These are phyloP conservation scores for Athelia psychrophila DNA, from an alignment of 1,284 basidiomycete genomes.

Conservation along the genomic window DNA sequence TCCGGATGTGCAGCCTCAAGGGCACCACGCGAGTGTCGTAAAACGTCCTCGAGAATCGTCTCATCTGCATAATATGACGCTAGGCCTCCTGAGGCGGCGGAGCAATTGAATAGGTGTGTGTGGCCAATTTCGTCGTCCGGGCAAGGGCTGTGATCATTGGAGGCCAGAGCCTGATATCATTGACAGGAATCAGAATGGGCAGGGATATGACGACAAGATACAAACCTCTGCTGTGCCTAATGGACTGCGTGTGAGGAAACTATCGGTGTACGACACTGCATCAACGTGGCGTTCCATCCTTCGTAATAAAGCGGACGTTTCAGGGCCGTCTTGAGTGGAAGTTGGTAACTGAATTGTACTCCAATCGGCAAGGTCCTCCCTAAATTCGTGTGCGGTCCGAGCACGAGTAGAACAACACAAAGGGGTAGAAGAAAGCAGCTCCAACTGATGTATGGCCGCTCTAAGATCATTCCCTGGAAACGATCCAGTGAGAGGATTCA, in stretches of 20 bases:
- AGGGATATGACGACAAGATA: constrained; percentile 2
- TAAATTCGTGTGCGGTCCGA: constrained; percentile 17
- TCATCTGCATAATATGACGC: constrained; percentile 34
- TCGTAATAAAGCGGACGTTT: constrained; percentile 12
- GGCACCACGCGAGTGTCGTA: constrained; percentile 42
- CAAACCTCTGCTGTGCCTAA: constrained; percentile 44
- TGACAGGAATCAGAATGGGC: constrained; percentile 8
- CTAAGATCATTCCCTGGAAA: constrained; percentile 52
- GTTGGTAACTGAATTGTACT: background rate
- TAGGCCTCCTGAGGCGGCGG: constrained; percentile 24
- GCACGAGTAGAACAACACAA: background rate
- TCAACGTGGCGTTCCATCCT: constrained; percentile 35
- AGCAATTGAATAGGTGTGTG: constrained; percentile 39
- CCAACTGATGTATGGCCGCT: constrained; percentile 53
- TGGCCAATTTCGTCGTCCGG: constrained; percentile 63
- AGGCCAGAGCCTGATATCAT: constrained; percentile 30
- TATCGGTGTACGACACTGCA: constrained; percentile 53
- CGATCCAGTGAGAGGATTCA: constrained; percentile 35
- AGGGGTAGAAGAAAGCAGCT: constrained; percentile 42
- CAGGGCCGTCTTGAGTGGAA: constrained; percentile 5
- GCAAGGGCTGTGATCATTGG: constrained; percentile 30
- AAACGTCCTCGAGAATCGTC: constrained; percentile 43
- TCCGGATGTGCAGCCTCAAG: constrained; percentile 29
- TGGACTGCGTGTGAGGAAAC: constrained; percentile 38
- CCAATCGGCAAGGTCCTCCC: constrained; percentile 13